Conservation (phyloP, 306 rosid genomes). For the Vicia faba region DNA sequence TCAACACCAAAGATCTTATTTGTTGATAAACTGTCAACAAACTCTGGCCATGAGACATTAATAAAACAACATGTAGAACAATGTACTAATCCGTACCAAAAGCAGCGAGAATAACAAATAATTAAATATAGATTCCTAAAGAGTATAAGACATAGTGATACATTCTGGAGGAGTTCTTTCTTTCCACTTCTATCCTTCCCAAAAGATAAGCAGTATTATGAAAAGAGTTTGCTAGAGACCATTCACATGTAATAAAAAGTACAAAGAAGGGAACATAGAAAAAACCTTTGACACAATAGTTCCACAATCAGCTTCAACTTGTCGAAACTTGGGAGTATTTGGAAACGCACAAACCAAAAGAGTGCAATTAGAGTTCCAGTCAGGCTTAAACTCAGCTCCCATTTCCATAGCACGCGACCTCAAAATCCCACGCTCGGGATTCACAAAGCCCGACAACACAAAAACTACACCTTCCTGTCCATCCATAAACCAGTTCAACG, state of each 20-base stretch:
- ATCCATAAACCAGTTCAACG: constrained; percentile 30
- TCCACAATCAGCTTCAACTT: constrained; percentile 88
- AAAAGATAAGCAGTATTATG: constrained; percentile 11
- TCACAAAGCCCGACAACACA: constrained; percentile 90
- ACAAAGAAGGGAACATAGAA: constrained; percentile 23
- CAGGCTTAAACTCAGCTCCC: constrained; percentile 90
- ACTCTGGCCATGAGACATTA: constrained; percentile 1
- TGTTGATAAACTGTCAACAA: not conserved
- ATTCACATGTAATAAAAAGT: not conserved
- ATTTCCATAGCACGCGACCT: constrained; percentile 87
- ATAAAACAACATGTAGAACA: constrained; percentile 7
- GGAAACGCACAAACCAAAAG: constrained; percentile 91
- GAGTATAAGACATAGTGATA: not conserved
- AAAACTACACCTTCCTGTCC: constrained; percentile 91
- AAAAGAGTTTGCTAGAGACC: not conserved
- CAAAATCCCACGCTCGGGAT: constrained; percentile 85
- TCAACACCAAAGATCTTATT: not conserved
- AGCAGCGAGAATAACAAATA: not conserved
- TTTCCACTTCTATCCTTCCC: constrained; percentile 18
- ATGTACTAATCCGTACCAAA: not conserved
- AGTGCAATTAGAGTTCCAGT: constrained; percentile 84
- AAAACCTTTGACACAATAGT: constrained; percentile 87
- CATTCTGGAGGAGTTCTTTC: not conserved
- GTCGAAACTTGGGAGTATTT: constrained; percentile 88
- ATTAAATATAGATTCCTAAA: constrained; percentile 8